Base-by-base conservation (phyloP, 805 yeast genomes). In the Hanseniaspora lachancei region DNA sequence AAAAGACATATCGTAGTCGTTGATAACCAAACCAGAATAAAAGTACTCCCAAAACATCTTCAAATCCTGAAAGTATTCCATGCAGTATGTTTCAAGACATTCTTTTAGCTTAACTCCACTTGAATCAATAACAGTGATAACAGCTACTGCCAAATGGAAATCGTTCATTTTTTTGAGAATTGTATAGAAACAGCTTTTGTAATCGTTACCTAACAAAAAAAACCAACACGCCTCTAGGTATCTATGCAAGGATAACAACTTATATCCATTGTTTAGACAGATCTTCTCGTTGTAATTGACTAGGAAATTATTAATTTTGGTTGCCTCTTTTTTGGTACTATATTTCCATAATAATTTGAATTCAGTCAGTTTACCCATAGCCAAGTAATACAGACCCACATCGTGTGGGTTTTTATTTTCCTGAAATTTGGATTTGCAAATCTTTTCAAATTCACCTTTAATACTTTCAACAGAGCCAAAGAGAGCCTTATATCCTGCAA, bases 201-300 rank as follows among this genome's bases (percentile, higher is more conserved):
- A 52, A n/a, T 52, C 55, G 10, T 44, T 13, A 2, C 55, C 55
- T 43, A 52, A n/a, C 39, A 52, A 52, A 24, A 52, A 52, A 20
- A 52, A 52, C 55, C 55, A 52, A 27, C 55, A 52, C 2, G 55
- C 55, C 29, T 52, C 55, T n/a, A 9, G 18, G n/a, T 52, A 52
- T 46, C 55, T 44, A 21, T 52, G 55, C 32, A 52, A 41, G 2
- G 55, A 52, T 6, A 52, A 39, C 10, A 52, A 40, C 20, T 52
- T 52, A 15, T 52, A 52, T 27, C 55, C 55, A 36, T 52, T 52
- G 34, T 52, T 52, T 13, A 52, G 20, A 39, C 55, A 52, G 12
- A 15, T 44, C 27, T 44, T 44, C 9, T 36, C 18, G n/a, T 44
- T 29, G 29, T 52, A 44, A 27, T 36, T 20, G 9, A 10, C n/a